phyloP scores from a whole-genome alignment of 2,329 filamentous ascomycete genomes.

The Cladosporium sp. region DNA sequence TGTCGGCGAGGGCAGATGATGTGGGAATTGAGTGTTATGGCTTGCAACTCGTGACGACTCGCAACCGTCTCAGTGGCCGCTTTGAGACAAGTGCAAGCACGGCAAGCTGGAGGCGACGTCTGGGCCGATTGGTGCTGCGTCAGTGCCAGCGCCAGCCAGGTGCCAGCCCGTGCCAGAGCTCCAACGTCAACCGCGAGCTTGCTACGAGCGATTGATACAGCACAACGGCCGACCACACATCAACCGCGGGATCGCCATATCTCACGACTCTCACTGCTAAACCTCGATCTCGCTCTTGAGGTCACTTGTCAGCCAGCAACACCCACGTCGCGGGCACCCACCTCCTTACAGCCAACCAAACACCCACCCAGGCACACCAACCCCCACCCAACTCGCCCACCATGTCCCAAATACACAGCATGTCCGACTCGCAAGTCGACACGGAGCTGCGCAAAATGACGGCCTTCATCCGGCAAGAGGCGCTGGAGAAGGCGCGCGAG shows the following conservation, averaged over 20 bases:
- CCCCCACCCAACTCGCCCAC: conserved; percentile 38
- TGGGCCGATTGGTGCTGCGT: not conserved
- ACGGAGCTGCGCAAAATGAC: conserved; percentile 99
- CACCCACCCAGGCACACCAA: not conserved
- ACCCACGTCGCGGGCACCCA: not conserved
- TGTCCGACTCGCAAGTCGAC: conserved; percentile 97
- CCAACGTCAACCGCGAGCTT: not conserved
- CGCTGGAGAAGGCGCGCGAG: conserved; percentile 91
- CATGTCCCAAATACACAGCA: conserved; percentile 89
- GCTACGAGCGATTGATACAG: not conserved
- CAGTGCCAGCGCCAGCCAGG: not conserved
- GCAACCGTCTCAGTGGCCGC: not conserved
- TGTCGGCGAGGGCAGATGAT: not conserved
- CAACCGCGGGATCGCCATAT: not conserved
- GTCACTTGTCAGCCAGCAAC: not conserved
- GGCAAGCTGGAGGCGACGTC: not conserved
- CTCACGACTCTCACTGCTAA: not conserved
- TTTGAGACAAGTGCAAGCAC: not conserved
- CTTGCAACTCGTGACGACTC: not conserved
- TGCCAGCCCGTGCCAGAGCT: not conserved
- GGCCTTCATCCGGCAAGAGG: conserved; percentile 98
- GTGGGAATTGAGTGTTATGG: not conserved
- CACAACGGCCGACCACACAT: not conserved
- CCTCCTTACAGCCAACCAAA: not conserved
- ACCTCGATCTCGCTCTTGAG: not conserved